Evolutionary conservation across 495 filamentous ascomycete genomes (phyloP).

Genomic region (Penicilliopsis zonata): DNA sequence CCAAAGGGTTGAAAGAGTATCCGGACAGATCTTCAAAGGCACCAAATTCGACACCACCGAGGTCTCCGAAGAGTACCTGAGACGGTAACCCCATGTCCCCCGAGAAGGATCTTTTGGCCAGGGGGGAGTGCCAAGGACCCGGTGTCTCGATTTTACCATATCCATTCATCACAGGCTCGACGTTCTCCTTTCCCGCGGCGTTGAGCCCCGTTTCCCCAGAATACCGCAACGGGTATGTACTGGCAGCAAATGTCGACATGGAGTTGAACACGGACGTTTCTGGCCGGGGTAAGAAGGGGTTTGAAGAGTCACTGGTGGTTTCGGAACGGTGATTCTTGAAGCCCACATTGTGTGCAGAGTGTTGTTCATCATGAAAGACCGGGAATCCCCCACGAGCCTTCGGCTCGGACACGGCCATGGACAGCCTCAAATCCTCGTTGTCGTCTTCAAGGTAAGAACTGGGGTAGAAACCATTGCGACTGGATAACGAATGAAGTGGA

Average conservation of each 20-base stretch:
- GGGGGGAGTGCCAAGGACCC: slow-evolving; percentile 18
- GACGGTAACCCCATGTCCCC: slow-evolving; percentile 16
- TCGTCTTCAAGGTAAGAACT: slow-evolving; percentile 6
- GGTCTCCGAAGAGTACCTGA: slow-evolving; percentile 20
- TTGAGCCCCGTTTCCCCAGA: slow-evolving; percentile 1
- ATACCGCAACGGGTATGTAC: slow-evolving; percentile 5
- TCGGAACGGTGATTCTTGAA: slow-evolving; percentile 5
- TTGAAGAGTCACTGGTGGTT: slow-evolving; percentile 9
- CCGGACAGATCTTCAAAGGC: slow-evolving; percentile 15
- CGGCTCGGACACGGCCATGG: slow-evolving; percentile 10
- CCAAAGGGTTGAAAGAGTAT: slow-evolving; percentile 29
- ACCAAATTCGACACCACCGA: slow-evolving; percentile 17
- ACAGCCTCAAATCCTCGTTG: slow-evolving; percentile 20
- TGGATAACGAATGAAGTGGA: slow-evolving; percentile 2
- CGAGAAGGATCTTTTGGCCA: slow-evolving; percentile 14
- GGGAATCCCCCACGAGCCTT: slow-evolving; percentile 14
- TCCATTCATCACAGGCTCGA: slow-evolving; percentile 28
- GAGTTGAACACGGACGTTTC: slow-evolving; percentile 1
- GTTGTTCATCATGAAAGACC: slow-evolving; percentile 23
- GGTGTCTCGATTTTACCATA: slow-evolving; percentile 19
- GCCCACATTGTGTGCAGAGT: too few relatives aligned
- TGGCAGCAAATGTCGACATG: slow-evolving; percentile 5
- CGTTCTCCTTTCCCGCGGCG: slow-evolving; percentile 26
- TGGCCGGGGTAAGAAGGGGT: slow-evolving; percentile 11
- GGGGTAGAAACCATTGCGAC: slow-evolving; percentile 1